phyloP scores from a whole-genome alignment of 75 land plant species.

The Sequoiadendron giganteum region DNA sequence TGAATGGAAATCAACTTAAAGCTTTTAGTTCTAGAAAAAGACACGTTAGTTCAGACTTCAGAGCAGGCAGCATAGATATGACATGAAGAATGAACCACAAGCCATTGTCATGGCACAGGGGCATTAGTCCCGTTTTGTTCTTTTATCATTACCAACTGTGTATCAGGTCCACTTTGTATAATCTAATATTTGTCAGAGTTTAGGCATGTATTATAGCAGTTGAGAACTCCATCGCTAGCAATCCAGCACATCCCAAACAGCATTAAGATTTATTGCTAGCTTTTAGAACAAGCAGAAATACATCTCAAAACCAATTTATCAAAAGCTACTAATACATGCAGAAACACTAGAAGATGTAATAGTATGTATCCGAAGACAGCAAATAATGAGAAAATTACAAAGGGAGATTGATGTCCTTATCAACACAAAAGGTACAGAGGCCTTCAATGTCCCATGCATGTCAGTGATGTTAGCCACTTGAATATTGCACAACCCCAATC shows the following conservation, averaged over 20 bases:
- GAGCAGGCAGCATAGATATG: neutral
- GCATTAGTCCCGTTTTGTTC: neutral
- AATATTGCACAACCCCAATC: neutral
- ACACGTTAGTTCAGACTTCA: neutral
- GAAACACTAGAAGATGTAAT: neutral
- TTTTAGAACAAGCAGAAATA: neutral
- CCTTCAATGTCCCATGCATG: neutral
- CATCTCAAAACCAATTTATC: neutral
- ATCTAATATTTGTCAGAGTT: too few species aligned
- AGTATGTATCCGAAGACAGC: neutral
- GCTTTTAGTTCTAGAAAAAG: neutral
- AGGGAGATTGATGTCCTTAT: neutral
- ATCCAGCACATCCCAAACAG: neutral
- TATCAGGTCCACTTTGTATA: neutral
- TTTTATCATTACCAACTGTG: neutral
- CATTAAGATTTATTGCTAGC: neutral
- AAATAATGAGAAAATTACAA: neutral
- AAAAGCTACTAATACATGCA: neutral
- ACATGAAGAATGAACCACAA: neutral
- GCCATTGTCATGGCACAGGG: too few species aligned
- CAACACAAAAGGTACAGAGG: neutral
- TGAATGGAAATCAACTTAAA: neutral
- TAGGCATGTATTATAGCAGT: neutral
- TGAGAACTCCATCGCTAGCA: neutral
- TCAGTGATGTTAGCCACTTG: neutral